Evolutionary conservation across 2,329 filamentous ascomycete species (phyloP).

Genomic region (Nemania sp.): DNA sequence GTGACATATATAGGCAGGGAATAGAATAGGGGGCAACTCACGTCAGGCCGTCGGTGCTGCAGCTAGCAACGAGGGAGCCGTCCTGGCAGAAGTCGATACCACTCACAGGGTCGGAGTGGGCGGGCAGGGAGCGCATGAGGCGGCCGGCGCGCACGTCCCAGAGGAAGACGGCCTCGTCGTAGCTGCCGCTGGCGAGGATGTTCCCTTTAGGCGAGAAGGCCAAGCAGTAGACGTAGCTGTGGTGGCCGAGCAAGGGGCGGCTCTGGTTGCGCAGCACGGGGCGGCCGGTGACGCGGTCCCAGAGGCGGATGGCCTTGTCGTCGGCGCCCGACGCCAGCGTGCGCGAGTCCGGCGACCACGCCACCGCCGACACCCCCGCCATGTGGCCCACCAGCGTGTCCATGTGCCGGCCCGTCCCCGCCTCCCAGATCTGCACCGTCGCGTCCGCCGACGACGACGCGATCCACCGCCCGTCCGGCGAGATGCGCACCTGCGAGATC

Average conservation of each 20-base stretch:
- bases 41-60: conserved; percentile 89
- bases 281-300: conserved; percentile 71
- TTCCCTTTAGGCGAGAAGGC: conserved; percentile 98
- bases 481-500: conserved; percentile 85
- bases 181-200: conserved; percentile 91
- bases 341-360: conserved; percentile 90
- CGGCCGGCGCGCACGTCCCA: conserved; percentile 92
- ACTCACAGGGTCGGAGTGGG: conserved; percentile 91
- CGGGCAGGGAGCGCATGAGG: conserved; percentile 87
- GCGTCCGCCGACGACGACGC: conserved; percentile 88
- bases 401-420: conserved; percentile 73
- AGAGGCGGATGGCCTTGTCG: conserved; percentile 93
- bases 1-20: too few relatives aligned
- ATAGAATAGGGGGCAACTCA: conserved; percentile 43
- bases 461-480: conserved; percentile 86
- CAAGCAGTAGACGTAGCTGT: conserved; percentile 93
- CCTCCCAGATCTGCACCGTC: conserved; percentile 90
- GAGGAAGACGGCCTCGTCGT: conserved; percentile 94
- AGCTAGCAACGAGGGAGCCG: conserved; percentile 88
- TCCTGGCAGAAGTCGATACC: conserved; percentile 93
- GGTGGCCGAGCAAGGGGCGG: conserved; percentile 82
- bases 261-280: conserved; percentile 56
- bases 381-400: conserved; percentile 93
- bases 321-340: conserved; percentile 90
- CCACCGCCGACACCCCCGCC: conserved; percentile 86